Base-by-base conservation (phyloP, 139 green algal species). In the Chlorella sorokiniana region DNA sequence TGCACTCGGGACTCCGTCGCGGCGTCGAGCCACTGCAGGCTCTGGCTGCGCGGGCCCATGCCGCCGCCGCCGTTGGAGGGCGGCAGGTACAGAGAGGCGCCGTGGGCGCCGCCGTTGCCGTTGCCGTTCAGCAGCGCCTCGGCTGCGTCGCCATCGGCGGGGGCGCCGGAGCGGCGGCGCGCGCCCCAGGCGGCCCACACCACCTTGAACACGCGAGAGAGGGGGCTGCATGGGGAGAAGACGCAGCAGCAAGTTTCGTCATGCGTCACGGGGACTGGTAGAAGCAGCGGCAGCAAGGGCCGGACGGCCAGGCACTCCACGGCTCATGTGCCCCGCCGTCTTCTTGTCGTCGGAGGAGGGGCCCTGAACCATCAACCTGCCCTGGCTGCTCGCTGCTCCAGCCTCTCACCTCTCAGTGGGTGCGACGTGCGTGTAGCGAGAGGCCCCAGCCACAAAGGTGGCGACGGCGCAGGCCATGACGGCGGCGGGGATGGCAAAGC, bases 401-500 rank as follows among this genome's bases (percentile, higher is more conserved):
- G 18, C 16, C 56, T 33, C 56, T 10, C 68, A 90, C 41, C 89
- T 94, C 86, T 97, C 94, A 1, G 90, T 94, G 27, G 94, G 92
- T 8, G 79, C 48, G 23, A 95, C 84, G 84, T 95, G 92, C 9
- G 76, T 91, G 82, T 95, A 95, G 9, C 64, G 70, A 11, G 64
- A 33, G 41, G 79, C 78, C 35, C 94, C 94, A 0, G 88, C 89
- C 42, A 93, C 75, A 75, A 98, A 97, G 18, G 91, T 83, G n/a
- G 94, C 20, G 25, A 98, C 88, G 44, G 95, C 93, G 2, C 90
- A 40, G 5, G 76, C 81, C 95, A 98, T 98, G 33, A 89, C 92
- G n/a, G 85, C 85, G 7, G 92, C 94, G 73, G 95, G 94, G 31
- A 98, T 92, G 25, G 84, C 90, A 91, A 98, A 98, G 27, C 95